Conservation (phyloP, 768 basidiomycete genomes). For the Amanita exitialis region DNA sequence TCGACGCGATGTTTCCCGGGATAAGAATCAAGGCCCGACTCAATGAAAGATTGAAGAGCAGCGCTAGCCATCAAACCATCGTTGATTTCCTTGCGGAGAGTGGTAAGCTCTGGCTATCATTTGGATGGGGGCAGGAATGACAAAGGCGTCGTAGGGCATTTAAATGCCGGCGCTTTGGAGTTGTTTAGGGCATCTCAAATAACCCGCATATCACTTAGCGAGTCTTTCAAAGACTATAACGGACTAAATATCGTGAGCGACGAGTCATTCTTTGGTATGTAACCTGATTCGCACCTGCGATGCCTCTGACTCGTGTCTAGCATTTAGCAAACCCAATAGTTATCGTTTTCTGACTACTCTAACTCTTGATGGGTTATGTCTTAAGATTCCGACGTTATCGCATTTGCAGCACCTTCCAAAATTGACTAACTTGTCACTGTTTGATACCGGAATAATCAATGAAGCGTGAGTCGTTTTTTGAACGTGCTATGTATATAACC, state of each 20-base stretch:
- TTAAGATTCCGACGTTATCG: slow-evolving; percentile 38
- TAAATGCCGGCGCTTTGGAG: slow-evolving; percentile 34
- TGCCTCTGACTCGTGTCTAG: slow-evolving; percentile 19
- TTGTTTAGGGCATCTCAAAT: slow-evolving; percentile 38
- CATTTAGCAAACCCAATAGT: slow-evolving; percentile 38
- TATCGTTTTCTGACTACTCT: slow-evolving; percentile 42
- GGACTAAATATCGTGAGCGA: slow-evolving; percentile 38
- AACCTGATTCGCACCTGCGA: slow-evolving; percentile 3
- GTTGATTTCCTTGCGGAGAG: slow-evolving; percentile 27
- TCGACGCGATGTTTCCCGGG: slow-evolving; percentile 37
- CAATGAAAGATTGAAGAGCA: slow-evolving; percentile 10
- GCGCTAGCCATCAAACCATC: slow-evolving; percentile 31
- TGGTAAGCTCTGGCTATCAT: slow-evolving; percentile 15
- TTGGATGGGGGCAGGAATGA: background rate
- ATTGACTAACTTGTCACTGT: slow-evolving; percentile 34
- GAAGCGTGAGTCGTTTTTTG: slow-evolving; percentile 38
- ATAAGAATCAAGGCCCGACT: slow-evolving; percentile 36
- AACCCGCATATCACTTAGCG: slow-evolving; percentile 30
- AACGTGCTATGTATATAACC: background rate
- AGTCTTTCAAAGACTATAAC: slow-evolving; percentile 35
- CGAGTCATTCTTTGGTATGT: slow-evolving; percentile 33
- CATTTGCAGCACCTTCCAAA: slow-evolving; percentile 45
- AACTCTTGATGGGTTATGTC: slow-evolving; percentile 32
- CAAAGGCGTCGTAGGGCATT: slow-evolving; percentile 24
- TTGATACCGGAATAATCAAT: slow-evolving; percentile 18